Evolutionary conservation across 306 rosid genomes (phyloP), one percentile per base, ranked within the genome.

Genomic region (Hippophae rhamnoides): DNA sequence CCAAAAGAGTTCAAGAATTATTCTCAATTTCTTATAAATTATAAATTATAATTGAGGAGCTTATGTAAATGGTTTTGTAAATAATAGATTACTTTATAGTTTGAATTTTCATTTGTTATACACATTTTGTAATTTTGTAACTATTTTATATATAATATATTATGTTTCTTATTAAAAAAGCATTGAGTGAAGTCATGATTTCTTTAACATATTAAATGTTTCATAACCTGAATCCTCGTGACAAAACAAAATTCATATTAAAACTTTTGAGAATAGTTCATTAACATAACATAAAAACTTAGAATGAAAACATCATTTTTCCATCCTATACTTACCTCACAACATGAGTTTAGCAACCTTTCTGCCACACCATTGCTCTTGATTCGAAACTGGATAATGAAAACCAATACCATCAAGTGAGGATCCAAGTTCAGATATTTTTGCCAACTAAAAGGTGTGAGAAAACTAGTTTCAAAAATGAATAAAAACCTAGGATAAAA

Each of bases 291-390:
- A 5, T 7, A 41, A 44, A 65, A 27, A 55, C 44, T 26, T 40
- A 54, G 11, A 51, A 13, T 67, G 42, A 46, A 42, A 13, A 45
- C 7, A 6, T 52, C 7, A 18, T 56, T 43, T 3, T 43, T 69
- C 58, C 41, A 56, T 43, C 31, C 53, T 46, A 67, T 68, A 66
- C 87, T 67, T 56, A 92, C 98, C 98, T 73, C 78, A 66, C 98
- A 92, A 65, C 98, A 92, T 38, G 86, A 61, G 61, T 89, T 61
- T 59, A 92, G 31, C 68, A 92, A 63, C 69, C 75, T 81, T 68
- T 87, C 89, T 0, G 93, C 87, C 43, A 92, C 10, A 47, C 95
- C 93, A 61, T 71, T 70, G 73, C 66, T 75, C 81, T 85, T 77
- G 53, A 52, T 72, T 14, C 96, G 72, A 69, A 63, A 62, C 98